These are phyloP conservation scores for Alternaria consortialis DNA, from an alignment of 2,329 filamentous ascomycete genomes.

Conservation along the genomic window DNA sequence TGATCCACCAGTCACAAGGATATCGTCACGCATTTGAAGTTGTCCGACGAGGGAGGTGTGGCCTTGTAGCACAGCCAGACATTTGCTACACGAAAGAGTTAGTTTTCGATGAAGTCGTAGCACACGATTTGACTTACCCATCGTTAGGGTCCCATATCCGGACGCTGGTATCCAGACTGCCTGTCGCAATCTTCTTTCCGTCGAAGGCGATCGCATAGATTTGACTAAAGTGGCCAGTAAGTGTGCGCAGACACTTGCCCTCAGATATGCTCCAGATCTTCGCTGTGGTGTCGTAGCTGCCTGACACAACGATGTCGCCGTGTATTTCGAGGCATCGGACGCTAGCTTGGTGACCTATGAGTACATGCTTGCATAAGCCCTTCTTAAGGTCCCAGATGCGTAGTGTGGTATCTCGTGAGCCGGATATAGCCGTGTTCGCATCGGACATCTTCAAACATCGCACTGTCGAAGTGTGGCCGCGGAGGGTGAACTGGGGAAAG, in stretches of 20 bases:
- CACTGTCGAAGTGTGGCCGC: conserved; percentile 96
- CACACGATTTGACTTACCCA: conserved; percentile 67
- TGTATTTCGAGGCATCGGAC: conserved; percentile 95
- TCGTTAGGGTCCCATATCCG: conserved; percentile 94
- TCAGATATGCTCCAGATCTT: conserved; percentile 98
- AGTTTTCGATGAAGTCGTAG: conserved; percentile 17
- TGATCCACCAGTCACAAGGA: conserved; percentile 92
- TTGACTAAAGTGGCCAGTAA: conserved; percentile 96
- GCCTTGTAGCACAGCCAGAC: conserved; percentile 90
- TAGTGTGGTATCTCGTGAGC: conserved; percentile 92
- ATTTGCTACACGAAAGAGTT: conserved; percentile 60
- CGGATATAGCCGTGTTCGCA: conserved; percentile 91
- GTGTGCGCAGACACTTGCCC: conserved; percentile 87
- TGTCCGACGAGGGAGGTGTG: conserved; percentile 97
- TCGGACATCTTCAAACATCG: conserved; percentile 98
- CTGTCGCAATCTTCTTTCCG: conserved; percentile 89
- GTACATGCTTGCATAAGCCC: conserved; percentile 87
- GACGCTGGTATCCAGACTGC: conserved; percentile 95
- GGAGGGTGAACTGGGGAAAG: conserved; percentile 66
- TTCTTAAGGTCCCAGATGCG: conserved; percentile 93
- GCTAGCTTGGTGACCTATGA: conserved; percentile 94
- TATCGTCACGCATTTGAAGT: conserved; percentile 93
- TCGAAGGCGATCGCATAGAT: conserved; percentile 99
- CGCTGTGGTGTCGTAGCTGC: conserved; percentile 96
- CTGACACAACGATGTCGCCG: conserved; percentile 95